Evolutionary conservation across 2,329 filamentous ascomycete species (phyloP), one percentile per base, ranked within the genome.

Genomic region (Botryotinia globosa): DNA sequence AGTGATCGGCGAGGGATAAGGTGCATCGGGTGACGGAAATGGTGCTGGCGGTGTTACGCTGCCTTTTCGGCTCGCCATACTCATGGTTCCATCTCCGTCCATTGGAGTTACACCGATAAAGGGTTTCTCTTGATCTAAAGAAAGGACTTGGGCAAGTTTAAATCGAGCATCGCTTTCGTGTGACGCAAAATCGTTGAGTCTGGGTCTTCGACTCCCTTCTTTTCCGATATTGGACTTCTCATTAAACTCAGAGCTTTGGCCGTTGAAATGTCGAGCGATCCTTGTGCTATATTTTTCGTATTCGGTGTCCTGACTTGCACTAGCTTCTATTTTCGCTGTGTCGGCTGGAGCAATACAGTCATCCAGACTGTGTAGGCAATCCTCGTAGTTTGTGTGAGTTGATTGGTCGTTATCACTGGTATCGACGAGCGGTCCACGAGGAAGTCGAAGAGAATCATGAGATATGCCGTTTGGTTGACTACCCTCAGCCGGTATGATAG

Each of bases 341-440:
- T 71, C 59, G 22, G 69, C 44, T 9, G 69, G 69, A 29, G 69
- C 58, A 8, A 66, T 48, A 20, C 61, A 71, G 42, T 71, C 69
- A 32, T 71, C 61, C 16, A 71, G 37, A n/a, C 34, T 71, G 22
- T 71, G 69, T 9, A 58, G 16, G 58, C 37, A 64, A 54, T 71
- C 69, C 25, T 66, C 61, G 45, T 71, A 71, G 10, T 56, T 71
- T 20, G 45, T 71, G 18, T 42, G 45, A 25, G 45, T 58, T 12
- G 45, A 44, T 45, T 66, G 69, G 29, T 44, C 61, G 45, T 66
- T 25, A 32, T 66, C 61, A 58, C 69, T 56, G 16, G 39, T 18
- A 34, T 66, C 37, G n/a, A 66, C 48, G 16, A 71, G 34, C 1
- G 10, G 29, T 20, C n/a, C n/a, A 56, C 37, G 3, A 20, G 25